Conservation (phyloP, 768 basidiomycete genomes). For the Lactarius hatsudake region DNA sequence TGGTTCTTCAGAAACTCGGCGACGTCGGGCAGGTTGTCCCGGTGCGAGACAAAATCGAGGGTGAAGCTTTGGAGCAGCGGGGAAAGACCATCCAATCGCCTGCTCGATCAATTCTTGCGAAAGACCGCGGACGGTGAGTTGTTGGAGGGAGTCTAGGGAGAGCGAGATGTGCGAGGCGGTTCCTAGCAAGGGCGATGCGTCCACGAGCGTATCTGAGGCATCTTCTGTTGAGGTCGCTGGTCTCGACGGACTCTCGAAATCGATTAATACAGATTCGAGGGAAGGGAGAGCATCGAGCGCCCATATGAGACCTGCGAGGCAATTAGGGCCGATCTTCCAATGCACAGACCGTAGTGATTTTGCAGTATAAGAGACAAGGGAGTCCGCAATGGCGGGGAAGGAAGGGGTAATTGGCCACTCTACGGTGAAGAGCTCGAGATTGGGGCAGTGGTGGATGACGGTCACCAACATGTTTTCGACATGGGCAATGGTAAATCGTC, state of each 20-base stretch:
- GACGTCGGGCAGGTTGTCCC: slow-evolving; percentile 55
- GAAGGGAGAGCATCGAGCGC: slow-evolving; percentile 59
- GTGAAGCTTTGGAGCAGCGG: slow-evolving; percentile 56
- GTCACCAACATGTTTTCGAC: slow-evolving; percentile 54
- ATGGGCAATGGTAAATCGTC: slow-evolving; percentile 44
- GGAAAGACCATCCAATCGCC: slow-evolving; percentile 62
- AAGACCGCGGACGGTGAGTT: slow-evolving; percentile 60
- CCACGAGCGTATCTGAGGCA: slow-evolving; percentile 32
- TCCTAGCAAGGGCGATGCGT: slow-evolving; percentile 50
- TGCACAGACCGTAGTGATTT: slow-evolving; percentile 58
- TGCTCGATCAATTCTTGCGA: slow-evolving; percentile 69
- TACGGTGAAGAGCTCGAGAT: slow-evolving; percentile 69
- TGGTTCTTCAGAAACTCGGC: slow-evolving; percentile 57
- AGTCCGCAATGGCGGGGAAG: slow-evolving; percentile 63
- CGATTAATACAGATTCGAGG: slow-evolving; percentile 55
- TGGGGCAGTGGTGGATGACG: slow-evolving; percentile 64
- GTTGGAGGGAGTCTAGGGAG: slow-evolving; percentile 52
- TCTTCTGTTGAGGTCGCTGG: background rate
- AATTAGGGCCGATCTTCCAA: slow-evolving; percentile 54
- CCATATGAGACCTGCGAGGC: slow-evolving; percentile 68
- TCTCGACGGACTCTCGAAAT: slow-evolving; percentile 37
- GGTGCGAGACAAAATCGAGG: slow-evolving; percentile 48
- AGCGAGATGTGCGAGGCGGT: slow-evolving; percentile 57
- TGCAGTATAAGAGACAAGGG: slow-evolving; percentile 51
- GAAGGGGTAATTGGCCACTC: slow-evolving; percentile 60